These are phyloP conservation scores for Zizania palustris DNA, from an alignment of 202 grass and related monocot genomes.

Conservation along the genomic window DNA sequence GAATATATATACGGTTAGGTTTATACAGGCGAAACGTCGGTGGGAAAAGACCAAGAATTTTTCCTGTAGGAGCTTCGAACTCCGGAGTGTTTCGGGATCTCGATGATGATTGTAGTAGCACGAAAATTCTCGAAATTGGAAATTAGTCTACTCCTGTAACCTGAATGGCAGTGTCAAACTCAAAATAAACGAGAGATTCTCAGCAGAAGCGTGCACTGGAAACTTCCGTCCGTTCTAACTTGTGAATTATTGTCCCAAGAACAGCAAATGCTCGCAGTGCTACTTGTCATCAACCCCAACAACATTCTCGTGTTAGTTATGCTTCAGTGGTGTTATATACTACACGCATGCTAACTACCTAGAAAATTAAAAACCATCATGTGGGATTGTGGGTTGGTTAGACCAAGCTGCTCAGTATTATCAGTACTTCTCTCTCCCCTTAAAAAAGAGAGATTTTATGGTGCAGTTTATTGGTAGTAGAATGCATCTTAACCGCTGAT, in stretches of 20 bases:
- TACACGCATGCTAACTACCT: neutral
- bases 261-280: neutral
- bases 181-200: slow-evolving; percentile 41
- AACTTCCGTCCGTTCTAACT: slow-evolving; percentile 28
- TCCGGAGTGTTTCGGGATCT: slow-evolving; percentile 35
- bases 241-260: slow-evolving; percentile 14
- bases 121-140: slow-evolving; percentile 27
- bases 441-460: neutral
- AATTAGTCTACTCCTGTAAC: neutral
- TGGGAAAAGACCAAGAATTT: neutral
- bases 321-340: neutral
- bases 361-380: neutral
- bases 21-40: neutral
- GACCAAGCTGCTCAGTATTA: neutral
- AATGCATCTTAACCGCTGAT: too few relatives aligned
- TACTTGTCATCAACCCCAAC: slow-evolving; percentile 23
- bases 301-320: slow-evolving; percentile 17
- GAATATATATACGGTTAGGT: neutral
- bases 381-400: neutral
- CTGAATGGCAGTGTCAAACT: slow-evolving; percentile 12
- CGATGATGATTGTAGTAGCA: slow-evolving; percentile 32
- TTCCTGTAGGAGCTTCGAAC: slow-evolving; percentile 8
- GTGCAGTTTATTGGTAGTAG: too few relatives aligned
- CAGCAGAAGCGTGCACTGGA: slow-evolving; percentile 24
- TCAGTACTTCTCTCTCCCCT: neutral